These are phyloP conservation scores for Parafenestella ontariensis DNA, from an alignment of 2,329 filamentous ascomycete species.

Conservation along the genomic window DNA sequence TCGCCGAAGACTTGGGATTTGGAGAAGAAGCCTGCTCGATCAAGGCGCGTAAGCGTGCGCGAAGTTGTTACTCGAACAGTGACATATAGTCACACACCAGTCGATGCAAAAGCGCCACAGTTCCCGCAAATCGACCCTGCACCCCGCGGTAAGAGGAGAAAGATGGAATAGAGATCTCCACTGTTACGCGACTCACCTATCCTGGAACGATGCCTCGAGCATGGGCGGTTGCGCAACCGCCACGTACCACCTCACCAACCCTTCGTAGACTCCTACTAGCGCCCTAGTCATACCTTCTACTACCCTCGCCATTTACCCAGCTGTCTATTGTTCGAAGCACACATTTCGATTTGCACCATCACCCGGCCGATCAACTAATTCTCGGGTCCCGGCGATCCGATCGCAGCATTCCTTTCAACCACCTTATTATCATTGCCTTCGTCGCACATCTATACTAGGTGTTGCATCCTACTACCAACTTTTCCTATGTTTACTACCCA, in stretches of 20 bases:
- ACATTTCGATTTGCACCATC: conserved; percentile 10
- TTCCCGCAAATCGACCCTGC: conserved; percentile 78
- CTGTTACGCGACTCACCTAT: conserved; percentile 26
- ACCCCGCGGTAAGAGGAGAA: conserved; percentile 91
- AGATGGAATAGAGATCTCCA: conserved; percentile 59
- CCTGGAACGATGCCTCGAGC: conserved; percentile 23
- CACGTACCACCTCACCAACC: conserved; percentile 26
- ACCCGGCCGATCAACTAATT: conserved; percentile 31
- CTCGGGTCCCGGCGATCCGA: conserved; percentile 47
- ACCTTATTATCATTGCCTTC: conserved; percentile 14
- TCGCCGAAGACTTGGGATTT: conserved; percentile 83
- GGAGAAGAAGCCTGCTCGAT: conserved; percentile 68
- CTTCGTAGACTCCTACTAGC: conserved; percentile 25
- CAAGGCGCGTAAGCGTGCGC: conserved; percentile 72
- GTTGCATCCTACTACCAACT: conserved; percentile 10
- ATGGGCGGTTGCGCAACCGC: conserved; percentile 34
- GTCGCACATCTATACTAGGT: conserved; percentile 11
- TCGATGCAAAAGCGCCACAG: conserved; percentile 50
- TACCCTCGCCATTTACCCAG: conserved; percentile 10
- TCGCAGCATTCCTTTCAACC: conserved; percentile 34
- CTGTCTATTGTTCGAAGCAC: conserved; percentile 5
- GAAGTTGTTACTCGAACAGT: conserved; percentile 95
- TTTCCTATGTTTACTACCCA: conserved; percentile 32
- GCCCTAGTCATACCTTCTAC: conserved; percentile 22
- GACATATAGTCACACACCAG: conserved; percentile 73